A percentile compares a stretch with the other conserved stretches of the same genome.
These are phyloP conservation scores for Xylaria sp. DNA, from an alignment of 2,329 filamentous ascomycete genomes.

Conservation along the genomic window DNA sequence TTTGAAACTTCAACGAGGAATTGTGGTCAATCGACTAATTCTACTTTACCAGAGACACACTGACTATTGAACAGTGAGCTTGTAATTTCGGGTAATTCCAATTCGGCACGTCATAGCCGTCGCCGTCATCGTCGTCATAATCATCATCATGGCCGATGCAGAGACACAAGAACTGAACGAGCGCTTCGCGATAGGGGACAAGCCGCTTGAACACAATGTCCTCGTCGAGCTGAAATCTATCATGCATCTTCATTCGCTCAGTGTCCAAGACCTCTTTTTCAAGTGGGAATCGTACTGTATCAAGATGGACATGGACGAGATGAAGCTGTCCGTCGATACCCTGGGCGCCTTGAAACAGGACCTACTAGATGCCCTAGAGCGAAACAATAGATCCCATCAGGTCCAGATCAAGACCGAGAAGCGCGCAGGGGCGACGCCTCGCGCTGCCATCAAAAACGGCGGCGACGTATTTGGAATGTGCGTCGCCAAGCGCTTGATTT, in stretches of 20 bases:
- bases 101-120: neutral
- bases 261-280: constrained; percentile 89
- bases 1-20: constrained; percentile 14
- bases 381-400: constrained; percentile 73
- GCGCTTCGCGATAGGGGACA: constrained; percentile 64
- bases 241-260: constrained; percentile 82
- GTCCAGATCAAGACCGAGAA: constrained; percentile 71
- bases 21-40: constrained; percentile 7
- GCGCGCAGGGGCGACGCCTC: constrained; percentile 70
- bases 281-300: constrained; percentile 99
- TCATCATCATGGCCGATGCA: constrained; percentile 52
- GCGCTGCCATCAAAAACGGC: constrained; percentile 63
- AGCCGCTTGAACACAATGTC: constrained; percentile 79
- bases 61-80: neutral
- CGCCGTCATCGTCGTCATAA: neutral
- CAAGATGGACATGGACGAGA: constrained; percentile 87
- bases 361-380: constrained; percentile 84
- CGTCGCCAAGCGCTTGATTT: constrained; percentile 41
- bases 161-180: constrained; percentile 56
- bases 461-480: constrained; percentile 87
- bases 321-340: constrained; percentile 74
- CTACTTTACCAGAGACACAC: neutral
- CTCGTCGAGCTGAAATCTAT: constrained; percentile 85
- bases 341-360: constrained; percentile 85
- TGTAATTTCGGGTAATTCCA: neutral